phyloP scores from a whole-genome alignment of 768 basidiomycete species.

The Tephrocybe sp. region DNA sequence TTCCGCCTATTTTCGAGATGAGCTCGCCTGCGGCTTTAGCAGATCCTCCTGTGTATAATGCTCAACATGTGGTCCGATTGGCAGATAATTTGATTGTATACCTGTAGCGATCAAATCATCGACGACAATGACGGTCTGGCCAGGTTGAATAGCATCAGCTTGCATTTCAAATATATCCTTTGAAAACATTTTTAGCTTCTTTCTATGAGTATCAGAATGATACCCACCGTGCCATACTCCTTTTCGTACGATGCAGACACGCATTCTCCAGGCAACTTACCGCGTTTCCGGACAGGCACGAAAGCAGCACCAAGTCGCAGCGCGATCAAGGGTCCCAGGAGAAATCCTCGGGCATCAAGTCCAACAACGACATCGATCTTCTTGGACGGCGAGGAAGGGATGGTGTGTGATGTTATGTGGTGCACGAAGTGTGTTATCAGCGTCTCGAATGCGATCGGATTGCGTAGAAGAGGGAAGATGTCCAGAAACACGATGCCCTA shows the following conservation, averaged over 20 bases:
- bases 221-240: constrained; percentile 85
- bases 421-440: constrained; percentile 87
- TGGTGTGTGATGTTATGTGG: constrained; percentile 79
- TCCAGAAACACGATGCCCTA: constrained; percentile 93
- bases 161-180: constrained; percentile 98
- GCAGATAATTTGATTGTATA: constrained; percentile 28
- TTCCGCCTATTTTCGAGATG: constrained; percentile 78
- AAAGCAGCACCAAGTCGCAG: constrained; percentile 90
- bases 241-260: constrained; percentile 78
- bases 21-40: constrained; percentile 92
- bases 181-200: neutral
- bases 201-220: neutral
- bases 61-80: neutral
- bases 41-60: constrained; percentile 68
- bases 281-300: constrained; percentile 91
- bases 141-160: constrained; percentile 75
- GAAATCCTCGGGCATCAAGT: constrained; percentile 94
- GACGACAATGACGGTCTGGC: constrained; percentile 82
- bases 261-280: constrained; percentile 92
- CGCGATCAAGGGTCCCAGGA: constrained; percentile 92
- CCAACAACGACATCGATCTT: constrained; percentile 94
- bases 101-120: constrained; percentile 98
- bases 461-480: constrained; percentile 89
- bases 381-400: constrained; percentile 54
- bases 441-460: constrained; percentile 86